Evolutionary conservation across 2,329 filamentous ascomycete species (phyloP).

Genomic region (Curvularia eragrostidis): DNA sequence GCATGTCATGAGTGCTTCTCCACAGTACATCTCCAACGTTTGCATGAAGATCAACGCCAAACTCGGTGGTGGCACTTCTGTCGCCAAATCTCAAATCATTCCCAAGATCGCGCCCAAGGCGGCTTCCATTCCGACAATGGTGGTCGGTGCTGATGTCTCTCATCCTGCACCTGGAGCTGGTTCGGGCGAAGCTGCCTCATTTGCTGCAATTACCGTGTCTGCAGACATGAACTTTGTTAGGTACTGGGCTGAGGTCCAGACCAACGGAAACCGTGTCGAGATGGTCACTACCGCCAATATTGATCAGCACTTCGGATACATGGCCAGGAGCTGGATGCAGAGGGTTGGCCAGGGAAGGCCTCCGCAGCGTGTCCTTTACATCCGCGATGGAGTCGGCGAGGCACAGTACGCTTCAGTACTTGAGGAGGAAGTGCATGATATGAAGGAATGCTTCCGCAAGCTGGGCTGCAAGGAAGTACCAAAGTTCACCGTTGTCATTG

Average conservation of each 20-base stretch:
- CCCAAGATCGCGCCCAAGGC: constrained; percentile 35
- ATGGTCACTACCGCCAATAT: constrained; percentile 75
- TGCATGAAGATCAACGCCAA: constrained; percentile 98
- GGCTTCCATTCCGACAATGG: constrained; percentile 65
- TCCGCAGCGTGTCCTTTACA: constrained; percentile 83
- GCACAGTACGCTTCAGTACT: constrained; percentile 81
- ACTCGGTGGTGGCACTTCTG: constrained; percentile 79
- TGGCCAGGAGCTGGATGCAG: constrained; percentile 70
- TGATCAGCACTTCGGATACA: constrained; percentile 67
- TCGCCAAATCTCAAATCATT: constrained; percentile 52
- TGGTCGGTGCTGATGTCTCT: constrained; percentile 91
- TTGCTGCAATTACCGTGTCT: constrained; percentile 86
- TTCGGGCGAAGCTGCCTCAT: constrained; percentile 64
- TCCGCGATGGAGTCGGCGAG: constrained; percentile 91
- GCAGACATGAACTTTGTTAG: constrained; percentile 73
- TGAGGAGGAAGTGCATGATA: constrained; percentile 74
- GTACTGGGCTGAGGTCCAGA: constrained; percentile 80
- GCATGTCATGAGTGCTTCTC: constrained; percentile 72
- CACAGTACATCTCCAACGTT: constrained; percentile 92
- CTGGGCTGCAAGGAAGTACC: constrained; percentile 53
- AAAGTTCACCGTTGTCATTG: constrained; percentile 84
- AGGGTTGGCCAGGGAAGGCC: constrained; percentile 60
- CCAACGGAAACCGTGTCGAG: constrained; percentile 82
- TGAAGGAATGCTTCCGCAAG: constrained; percentile 66
- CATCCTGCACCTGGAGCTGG: constrained; percentile 71